Base-by-base conservation (phyloP, 495 filamentous ascomycete species). In the Penicillium dipodomyicola region DNA sequence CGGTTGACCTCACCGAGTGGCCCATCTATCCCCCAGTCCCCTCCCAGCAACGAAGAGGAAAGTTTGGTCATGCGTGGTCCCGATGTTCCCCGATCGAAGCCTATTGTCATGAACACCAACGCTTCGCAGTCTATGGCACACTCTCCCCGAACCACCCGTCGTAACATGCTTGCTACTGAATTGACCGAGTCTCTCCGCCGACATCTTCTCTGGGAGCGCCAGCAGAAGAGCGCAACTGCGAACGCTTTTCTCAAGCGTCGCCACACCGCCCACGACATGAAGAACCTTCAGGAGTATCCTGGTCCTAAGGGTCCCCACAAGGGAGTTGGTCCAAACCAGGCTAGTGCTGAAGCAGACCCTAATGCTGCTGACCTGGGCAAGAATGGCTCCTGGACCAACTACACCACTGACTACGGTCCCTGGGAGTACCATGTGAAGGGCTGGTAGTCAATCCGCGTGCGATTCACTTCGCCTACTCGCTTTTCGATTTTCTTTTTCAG, bases 121-220 rank as follows among this genome's bases (percentile, higher is more conserved):
- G 15, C 59, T 55, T 37, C 44, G 8, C 87, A 84, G 14, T 86
- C 88, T 40, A 87, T 84, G 52, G 83, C 86, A 19, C 85, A 87
- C 56, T 97, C 94, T 7, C 94, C 94, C 0, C 83, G 91, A 55
- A 96, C 95, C 0, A 99, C 95, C 0, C 85, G 95, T 44, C 83
- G 93, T 43, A 96, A 99, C 72, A 99, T 99, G 94, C 83, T 99
- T 53, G 87, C 91, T 33, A 92, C 91, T 23, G 94, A 99, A 73
- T 77, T 99, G 59, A 91, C 89, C 4, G 87, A 90, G 62, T 91
- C 88, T 29, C 78, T 93, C 15, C 82, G 89, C 19, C 84, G 84
- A 60, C 84, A 91, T 56, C 78, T 93, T n/a, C 76, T 93, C 14
- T 91, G 87, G 87, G 89, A 93, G 63, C 87, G 90, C 23, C 88